Conservation (phyloP, 2,329 filamentous ascomycete species). For the Kalaharituber pfeilii region DNA sequence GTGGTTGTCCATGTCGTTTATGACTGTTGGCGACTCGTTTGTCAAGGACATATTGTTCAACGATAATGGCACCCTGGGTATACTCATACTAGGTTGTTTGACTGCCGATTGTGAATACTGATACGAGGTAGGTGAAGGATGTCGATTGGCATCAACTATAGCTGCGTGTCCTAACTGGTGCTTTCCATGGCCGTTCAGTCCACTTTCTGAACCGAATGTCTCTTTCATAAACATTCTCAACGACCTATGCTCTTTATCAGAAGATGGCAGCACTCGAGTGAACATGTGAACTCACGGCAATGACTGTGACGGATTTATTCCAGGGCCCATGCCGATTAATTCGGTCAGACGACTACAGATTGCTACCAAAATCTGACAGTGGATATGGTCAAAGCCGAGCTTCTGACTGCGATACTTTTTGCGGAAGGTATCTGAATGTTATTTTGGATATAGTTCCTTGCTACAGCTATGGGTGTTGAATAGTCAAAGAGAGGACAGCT, state of each 20-base stretch:
- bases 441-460: too few species aligned
- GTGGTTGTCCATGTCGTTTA: not conserved
- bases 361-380: not conserved
- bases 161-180: not conserved
- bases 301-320: not conserved
- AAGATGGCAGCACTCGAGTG: too few species aligned
- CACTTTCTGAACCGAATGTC: not conserved
- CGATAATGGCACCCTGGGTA: not conserved
- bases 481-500: conserved; percentile 4
- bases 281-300: not conserved
- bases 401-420: too few species aligned
- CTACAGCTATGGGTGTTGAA: too few species aligned
- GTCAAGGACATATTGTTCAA: not conserved
- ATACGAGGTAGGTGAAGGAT: not conserved
- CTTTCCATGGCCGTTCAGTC: not conserved
- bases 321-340: not conserved
- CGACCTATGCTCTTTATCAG: too few species aligned
- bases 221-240: not conserved
- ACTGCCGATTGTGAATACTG: not conserved
- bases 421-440: too few species aligned
- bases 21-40: not conserved
- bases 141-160: not conserved
- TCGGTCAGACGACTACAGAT: not conserved
- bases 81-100: not conserved
- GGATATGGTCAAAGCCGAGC: not conserved